Evolutionary conservation across 305 asterid species (phyloP), one percentile per base, ranked within the genome.

Genomic region (Ajuga reptans): DNA sequence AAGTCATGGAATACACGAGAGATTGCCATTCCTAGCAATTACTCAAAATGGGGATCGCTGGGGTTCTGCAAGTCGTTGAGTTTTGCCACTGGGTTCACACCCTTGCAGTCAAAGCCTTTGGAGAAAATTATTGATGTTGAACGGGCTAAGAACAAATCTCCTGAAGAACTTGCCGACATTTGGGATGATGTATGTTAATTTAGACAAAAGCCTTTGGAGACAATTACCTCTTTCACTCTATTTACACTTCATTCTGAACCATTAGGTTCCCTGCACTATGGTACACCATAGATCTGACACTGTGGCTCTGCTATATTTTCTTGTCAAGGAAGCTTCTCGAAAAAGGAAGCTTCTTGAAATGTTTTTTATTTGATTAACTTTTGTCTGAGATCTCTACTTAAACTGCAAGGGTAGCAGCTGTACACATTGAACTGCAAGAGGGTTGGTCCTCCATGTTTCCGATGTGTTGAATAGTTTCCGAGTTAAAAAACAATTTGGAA

Each of bases 181-280:
- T 89, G 97, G 97, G 91, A 90, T 79, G 98, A 93, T 78, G 98
- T 90, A 75, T 83, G 81, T 71, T 72, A 14, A 78, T 62, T 67
- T 49, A 24, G 46, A 54, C 77, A 60, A 65, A 53, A 21, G 33
- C 16, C 10, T 16, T 39, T 69, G 18, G 4, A 31, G 36, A 31
- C 36, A 31, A 5, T 60, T 47, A 6, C 53, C 24, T 17, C 24
- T 69, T 62, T 53, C 45, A 29, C 47, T 10, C 15, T 39, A 43
- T 21, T 31, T 18, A 12, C 12, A 18, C 42, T 43, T 43, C 21
- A 7, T 31, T 34, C 29, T 33, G 54, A 54, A 72, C 43, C 42
- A 29, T 36, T 69, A 12, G 6, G 47, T 63, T 54, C 14, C 56
- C 10, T 17, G 14, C 58, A 16, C n/a, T 49, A 21, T 50, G 49